phyloP scores from a whole-genome alignment of 140 eudicot genomes.

The Erigeron philadelphicus region DNA sequence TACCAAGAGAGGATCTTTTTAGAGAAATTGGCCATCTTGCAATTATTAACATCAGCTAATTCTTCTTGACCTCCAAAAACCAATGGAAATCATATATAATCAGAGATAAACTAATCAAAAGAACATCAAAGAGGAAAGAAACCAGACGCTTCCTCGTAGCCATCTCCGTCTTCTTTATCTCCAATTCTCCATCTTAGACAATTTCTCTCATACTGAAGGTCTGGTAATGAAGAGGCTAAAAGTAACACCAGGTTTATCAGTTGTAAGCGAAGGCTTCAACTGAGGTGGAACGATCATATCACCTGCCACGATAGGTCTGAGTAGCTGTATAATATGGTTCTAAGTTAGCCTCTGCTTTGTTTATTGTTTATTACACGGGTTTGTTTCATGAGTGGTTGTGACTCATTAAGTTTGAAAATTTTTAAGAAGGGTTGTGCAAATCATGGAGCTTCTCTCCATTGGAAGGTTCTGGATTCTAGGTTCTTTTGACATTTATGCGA shows the following conservation, averaged over 20 bases:
- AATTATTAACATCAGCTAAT: too few species aligned
- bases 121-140: too few species aligned
- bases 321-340: neutral
- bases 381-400: conserved; percentile 1
- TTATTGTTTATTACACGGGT: neutral
- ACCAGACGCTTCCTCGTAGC: too few species aligned
- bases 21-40: too few species aligned
- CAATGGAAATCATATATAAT: too few species aligned
- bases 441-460: neutral
- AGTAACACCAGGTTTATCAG: conserved; percentile 1
- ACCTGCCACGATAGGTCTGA: neutral
- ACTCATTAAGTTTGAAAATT: neutral
- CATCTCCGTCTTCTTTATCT: too few species aligned
- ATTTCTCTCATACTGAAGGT: neutral
- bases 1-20: too few species aligned
- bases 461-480: too few species aligned
- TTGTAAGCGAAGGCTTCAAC: neutral
- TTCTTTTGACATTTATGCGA: neutral
- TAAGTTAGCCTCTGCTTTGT: neutral
- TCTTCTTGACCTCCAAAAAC: too few species aligned
- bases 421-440: neutral
- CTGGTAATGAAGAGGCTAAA: neutral
- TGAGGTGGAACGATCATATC: neutral
- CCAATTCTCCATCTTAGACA: neutral
- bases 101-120: too few species aligned